A percentile compares a stretch with the other conserved stretches of the same genome.
phyloP scores from a whole-genome alignment of 306 rosid genomes.

The Cicer cuneatum region DNA sequence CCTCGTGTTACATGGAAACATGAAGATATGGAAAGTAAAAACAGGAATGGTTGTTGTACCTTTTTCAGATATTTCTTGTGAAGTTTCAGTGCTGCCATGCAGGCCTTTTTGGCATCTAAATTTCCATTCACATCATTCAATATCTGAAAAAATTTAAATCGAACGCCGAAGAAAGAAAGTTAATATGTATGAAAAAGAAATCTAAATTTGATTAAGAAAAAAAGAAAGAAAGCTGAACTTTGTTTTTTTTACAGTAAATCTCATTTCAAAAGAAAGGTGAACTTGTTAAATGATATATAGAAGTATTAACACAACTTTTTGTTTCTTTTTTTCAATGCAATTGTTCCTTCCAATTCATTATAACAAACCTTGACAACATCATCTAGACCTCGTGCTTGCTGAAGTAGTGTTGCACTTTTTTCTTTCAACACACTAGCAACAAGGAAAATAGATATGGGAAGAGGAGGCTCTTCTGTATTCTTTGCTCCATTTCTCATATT shows the following conservation, averaged over 20 bases:
- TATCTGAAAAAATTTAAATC: constrained; percentile 60
- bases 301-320: background rate
- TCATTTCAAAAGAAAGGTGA: background rate
- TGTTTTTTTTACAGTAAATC: no score
- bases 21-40: background rate
- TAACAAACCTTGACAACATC: constrained; percentile 90
- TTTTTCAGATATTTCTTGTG: constrained; percentile 92
- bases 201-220: background rate
- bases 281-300: background rate
- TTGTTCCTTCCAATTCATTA: constrained; percentile 16
- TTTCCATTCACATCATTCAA: constrained; percentile 91
- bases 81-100: constrained; percentile 87
- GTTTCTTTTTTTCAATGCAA: background rate
- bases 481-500: constrained; percentile 63
- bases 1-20: background rate
- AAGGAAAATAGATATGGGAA: constrained; percentile 92
- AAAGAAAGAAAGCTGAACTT: background rate
- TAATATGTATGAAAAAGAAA: constrained; percentile 5
- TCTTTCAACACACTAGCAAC: constrained; percentile 97
- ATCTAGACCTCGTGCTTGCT: constrained; percentile 88
- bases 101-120: constrained; percentile 95
- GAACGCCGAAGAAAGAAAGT: background rate
- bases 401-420: constrained; percentile 76
- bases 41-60: constrained; percentile 51
- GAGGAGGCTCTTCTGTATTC: constrained; percentile 62